phyloP scores from a whole-genome alignment of 495 filamentous ascomycete genomes.

The Amphirosellinia nigrospora region DNA sequence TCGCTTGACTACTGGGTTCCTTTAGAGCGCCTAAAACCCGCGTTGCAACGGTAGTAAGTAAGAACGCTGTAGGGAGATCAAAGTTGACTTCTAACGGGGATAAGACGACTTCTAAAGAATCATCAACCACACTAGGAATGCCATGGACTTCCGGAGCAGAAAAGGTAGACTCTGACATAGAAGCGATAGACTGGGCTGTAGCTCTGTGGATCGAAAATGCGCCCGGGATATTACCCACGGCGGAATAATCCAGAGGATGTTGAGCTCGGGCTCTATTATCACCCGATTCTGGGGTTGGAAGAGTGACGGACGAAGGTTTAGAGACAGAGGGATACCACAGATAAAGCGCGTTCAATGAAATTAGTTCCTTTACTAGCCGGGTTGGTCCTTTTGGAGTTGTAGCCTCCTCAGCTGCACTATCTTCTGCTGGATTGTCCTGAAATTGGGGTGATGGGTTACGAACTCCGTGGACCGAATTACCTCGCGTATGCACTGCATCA shows the following conservation, averaged over 20 bases:
- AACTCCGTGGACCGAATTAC: slow-evolving; percentile 5
- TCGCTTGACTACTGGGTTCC: slow-evolving; percentile 32
- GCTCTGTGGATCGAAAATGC: slow-evolving; percentile 56
- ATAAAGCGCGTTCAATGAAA: slow-evolving; percentile 48
- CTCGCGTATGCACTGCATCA: slow-evolving; percentile 27
- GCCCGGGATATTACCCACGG: slow-evolving; percentile 58
- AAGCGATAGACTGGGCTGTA: slow-evolving; percentile 41
- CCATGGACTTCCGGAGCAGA: background rate
- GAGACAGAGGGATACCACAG: slow-evolving; percentile 53
- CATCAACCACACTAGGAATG: slow-evolving; percentile 35
- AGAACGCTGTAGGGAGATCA: slow-evolving; percentile 72
- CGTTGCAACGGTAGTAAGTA: slow-evolving; percentile 66
- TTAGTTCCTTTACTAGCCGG: slow-evolving; percentile 54
- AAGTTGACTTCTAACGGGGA: slow-evolving; percentile 63
- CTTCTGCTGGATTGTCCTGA: slow-evolving; percentile 35
- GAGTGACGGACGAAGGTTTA: slow-evolving; percentile 26
- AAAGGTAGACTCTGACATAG: slow-evolving; percentile 25
- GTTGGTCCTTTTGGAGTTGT: slow-evolving; percentile 55
- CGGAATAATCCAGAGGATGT: slow-evolving; percentile 37
- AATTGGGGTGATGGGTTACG: background rate
- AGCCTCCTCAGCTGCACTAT: slow-evolving; percentile 43
- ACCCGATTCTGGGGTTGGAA: background rate
- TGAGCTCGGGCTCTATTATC: background rate
- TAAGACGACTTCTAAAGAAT: slow-evolving; percentile 60
- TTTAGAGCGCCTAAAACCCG: slow-evolving; percentile 55